Evolutionary conservation across 805 yeast species (phyloP).

Genomic region (Nakazawaea pomicola): DNA sequence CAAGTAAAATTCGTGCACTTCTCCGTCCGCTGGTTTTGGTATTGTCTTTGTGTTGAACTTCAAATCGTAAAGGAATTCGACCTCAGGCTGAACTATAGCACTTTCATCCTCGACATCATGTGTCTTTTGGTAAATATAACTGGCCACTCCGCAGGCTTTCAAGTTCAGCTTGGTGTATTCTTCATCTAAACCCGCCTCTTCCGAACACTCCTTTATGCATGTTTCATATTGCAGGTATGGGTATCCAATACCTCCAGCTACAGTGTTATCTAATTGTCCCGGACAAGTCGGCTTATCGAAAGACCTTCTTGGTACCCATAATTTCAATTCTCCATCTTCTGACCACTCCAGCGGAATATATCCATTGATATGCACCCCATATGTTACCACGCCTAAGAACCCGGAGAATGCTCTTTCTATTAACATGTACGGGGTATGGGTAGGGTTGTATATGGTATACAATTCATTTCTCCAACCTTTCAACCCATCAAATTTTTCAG

Average conservation of each 20-base stretch:
- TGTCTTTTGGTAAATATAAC: slow-evolving; percentile 52
- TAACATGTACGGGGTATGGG: slow-evolving; percentile 51
- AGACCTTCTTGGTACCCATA: slow-evolving; percentile 88
- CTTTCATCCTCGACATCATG: slow-evolving; percentile 29
- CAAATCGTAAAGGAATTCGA: slow-evolving; percentile 76
- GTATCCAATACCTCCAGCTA: slow-evolving; percentile 91
- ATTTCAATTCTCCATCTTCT: slow-evolving; percentile 35
- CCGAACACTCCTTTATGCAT: slow-evolving; percentile 77
- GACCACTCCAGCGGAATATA: slow-evolving; percentile 46
- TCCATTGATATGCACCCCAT: slow-evolving; percentile 88
- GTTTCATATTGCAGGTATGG: slow-evolving; percentile 77
- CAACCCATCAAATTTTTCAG: slow-evolving; percentile 31
- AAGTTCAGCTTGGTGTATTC: slow-evolving; percentile 43
- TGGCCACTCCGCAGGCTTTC: slow-evolving; percentile 56
- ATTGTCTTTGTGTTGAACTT: slow-evolving; percentile 38
- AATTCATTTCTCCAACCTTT: slow-evolving; percentile 85
- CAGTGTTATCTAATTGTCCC: slow-evolving; percentile 84
- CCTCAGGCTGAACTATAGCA: slow-evolving; percentile 82
- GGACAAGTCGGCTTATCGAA: slow-evolving; percentile 82
- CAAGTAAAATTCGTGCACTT: slow-evolving; percentile 69
- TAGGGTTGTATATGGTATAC: slow-evolving; percentile 63
- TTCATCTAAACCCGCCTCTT: slow-evolving; percentile 78
- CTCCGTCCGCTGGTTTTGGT: slow-evolving; percentile 66
- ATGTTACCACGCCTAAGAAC: slow-evolving; percentile 79
- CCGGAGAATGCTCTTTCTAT: slow-evolving; percentile 82